Conservation (phyloP, 371 early-diverging fungal species). For the Mortierella sp. region DNA sequence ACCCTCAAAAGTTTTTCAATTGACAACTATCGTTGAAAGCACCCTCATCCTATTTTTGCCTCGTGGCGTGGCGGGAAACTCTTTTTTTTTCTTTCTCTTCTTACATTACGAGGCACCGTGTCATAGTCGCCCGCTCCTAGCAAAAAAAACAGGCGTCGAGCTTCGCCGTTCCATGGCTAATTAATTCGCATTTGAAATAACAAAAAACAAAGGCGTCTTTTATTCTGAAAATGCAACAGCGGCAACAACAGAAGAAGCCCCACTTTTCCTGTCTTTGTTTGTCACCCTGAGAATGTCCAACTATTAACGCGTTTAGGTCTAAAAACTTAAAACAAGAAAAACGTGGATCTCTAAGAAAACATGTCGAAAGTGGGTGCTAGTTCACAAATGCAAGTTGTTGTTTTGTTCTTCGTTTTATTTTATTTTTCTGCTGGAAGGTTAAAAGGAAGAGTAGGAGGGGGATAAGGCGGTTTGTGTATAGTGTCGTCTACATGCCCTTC, state of each 20-base stretch:
- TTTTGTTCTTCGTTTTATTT: background rate
- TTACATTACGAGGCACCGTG: background rate
- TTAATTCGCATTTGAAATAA: too few species aligned
- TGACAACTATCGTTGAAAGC: background rate
- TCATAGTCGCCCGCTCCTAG: background rate
- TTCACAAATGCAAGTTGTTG: background rate
- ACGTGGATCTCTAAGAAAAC: background rate
- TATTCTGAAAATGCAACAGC: too few species aligned
- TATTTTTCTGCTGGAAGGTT: background rate
- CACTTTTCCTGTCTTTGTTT: too few species aligned
- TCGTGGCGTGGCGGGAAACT: background rate
- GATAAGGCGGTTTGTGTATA: background rate
- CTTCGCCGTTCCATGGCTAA: too few species aligned
- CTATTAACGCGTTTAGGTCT: too few species aligned
- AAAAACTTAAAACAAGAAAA: background rate
- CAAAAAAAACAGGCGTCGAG: too few species aligned
- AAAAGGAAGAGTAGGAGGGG: background rate
- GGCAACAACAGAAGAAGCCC: too few species aligned
- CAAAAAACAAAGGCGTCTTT: too few species aligned
- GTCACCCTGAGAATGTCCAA: too few species aligned
- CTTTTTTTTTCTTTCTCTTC: background rate
- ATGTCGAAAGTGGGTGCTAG: background rate
- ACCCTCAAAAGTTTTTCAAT: background rate
- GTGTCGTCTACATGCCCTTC: conserved; percentile 32
- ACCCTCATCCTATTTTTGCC: background rate